These are phyloP conservation scores for Evernia prunastri DNA, from an alignment of 495 filamentous ascomycete genomes.

Conservation along the genomic window DNA sequence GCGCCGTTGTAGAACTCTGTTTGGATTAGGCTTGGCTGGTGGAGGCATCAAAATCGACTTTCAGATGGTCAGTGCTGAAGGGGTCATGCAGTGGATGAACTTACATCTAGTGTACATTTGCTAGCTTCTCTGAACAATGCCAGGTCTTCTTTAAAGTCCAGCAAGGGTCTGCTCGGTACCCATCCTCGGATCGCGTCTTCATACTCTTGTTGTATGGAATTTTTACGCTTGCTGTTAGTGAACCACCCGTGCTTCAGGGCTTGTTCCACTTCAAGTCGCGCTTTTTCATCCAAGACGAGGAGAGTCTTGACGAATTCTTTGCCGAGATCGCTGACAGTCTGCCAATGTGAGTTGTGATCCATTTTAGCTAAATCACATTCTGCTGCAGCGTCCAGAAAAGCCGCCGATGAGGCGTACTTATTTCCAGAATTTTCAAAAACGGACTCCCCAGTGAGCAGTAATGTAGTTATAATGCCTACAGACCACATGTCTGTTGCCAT, in stretches of 20 bases:
- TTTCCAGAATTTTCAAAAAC: conserved; percentile 29
- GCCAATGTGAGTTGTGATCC: conserved; percentile 33
- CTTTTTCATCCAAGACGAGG: conserved; percentile 44
- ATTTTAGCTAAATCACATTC: conserved; percentile 34
- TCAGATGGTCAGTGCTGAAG: neutral
- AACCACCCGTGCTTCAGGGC: conserved; percentile 58
- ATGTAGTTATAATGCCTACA: conserved; percentile 46
- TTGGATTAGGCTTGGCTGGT: neutral
- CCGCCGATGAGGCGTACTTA: conserved; percentile 4
- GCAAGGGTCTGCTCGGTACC: conserved; percentile 30
- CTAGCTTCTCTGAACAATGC: conserved; percentile 2
- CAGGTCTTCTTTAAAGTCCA: conserved; percentile 21
- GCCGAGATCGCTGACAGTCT: conserved; percentile 36
- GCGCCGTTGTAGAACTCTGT: neutral
- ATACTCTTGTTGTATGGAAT: conserved; percentile 44
- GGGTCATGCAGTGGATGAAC: neutral
- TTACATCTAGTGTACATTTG: conserved; percentile 6
- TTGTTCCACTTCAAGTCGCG: conserved; percentile 48
- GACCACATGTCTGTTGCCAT: conserved; percentile 60
- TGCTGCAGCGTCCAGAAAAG: conserved; percentile 26
- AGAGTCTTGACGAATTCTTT: conserved; percentile 51
- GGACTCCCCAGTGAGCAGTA: conserved; percentile 45
- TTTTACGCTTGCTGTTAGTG: conserved; percentile 35
- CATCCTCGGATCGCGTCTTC: conserved; percentile 43
- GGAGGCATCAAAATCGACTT: conserved; percentile 12